Base-by-base conservation (phyloP, 2,329 filamentous ascomycete genomes). In the Epichloe scottii region DNA sequence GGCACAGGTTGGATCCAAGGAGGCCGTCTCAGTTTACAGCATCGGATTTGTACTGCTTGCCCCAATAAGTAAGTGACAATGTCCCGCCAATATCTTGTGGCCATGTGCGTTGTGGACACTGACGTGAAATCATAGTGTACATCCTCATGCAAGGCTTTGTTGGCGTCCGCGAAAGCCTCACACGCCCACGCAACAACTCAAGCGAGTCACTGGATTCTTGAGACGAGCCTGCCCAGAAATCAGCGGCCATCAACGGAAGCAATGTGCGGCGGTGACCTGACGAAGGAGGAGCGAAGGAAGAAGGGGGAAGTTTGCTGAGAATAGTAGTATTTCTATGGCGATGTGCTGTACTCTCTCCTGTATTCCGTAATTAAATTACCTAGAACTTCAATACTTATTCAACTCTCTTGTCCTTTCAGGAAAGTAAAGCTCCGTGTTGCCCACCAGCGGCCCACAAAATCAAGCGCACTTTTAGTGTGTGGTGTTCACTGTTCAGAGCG, bases 111-210 rank as follows among this genome's bases (percentile, higher is more conserved):
- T 37, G 6, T 2, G 14, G 30, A 35, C 15, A 17, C 56, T 63
- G 39, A 65, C 54, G 52, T 38, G 12, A 46, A 35, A 19, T 39
- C 44, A 43, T 48, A 75, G 75, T 72, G 60, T 76, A 73, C 56
- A 64, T 70, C 5, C 65, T 74, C 57, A 66, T 74, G 62, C 73
- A 76, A 54, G 74, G 74, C 43, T 66, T 78, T 48, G 63, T 73
- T 48, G 69, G 67, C 51, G 68, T 76, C 58, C 73, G 75, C 21
- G 74, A 78, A 60, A 65, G 63, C 37, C 54, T 70, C 30, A 63
- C 62, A 11, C 55, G 60, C 46, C 59, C 63, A 5, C 50, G 55
- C 3, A 53, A 57, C n/a, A 58, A 60, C 41, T 56, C 57, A 14
- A 58, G 59, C 6, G 58, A 55, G 6, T 52, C 56, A 5, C 44